These are phyloP conservation scores for Fusarium tupiense DNA, from an alignment of 2,329 filamentous ascomycete genomes.

Conservation along the genomic window DNA sequence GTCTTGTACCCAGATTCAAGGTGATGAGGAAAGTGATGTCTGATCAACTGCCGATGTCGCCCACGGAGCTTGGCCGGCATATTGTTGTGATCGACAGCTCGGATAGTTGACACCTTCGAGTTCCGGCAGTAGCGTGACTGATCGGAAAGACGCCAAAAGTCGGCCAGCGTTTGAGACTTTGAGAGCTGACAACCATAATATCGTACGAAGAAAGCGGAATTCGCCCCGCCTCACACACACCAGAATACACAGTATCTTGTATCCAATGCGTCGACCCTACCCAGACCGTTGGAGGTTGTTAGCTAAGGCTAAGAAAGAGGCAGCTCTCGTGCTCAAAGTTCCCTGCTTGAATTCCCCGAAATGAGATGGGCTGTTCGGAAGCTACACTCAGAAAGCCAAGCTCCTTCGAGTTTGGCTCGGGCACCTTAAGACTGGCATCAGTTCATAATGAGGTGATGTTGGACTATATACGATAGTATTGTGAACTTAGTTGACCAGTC, in stretches of 20 bases:
- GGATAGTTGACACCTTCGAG: conserved; percentile 8
- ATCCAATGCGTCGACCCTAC: background rate
- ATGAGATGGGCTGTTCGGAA: conserved; percentile 1
- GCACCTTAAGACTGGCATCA: conserved; percentile 14
- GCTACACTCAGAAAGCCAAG: background rate
- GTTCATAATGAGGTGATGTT: background rate
- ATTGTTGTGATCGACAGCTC: conserved; percentile 17
- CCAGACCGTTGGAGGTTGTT: conserved; percentile 4
- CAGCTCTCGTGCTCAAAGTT: background rate
- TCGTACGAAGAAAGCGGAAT: conserved; percentile 3
- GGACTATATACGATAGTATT: background rate
- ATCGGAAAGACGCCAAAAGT: background rate
- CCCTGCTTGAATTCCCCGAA: conserved; percentile 7
- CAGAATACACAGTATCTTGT: background rate
- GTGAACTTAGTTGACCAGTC: conserved; percentile 20
- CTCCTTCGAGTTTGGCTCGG: background rate
- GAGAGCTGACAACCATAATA: background rate
- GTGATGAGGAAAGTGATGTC: background rate
- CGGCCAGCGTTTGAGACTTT: background rate
- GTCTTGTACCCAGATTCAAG: background rate
- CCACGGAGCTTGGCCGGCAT: conserved; percentile 13
- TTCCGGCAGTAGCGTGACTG: conserved; percentile 14
- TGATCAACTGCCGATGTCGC: conserved; percentile 20
- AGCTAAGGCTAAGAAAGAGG: background rate
- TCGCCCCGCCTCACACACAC: background rate